These are phyloP conservation scores for Kazachstania psychrophila DNA, from an alignment of 805 yeast genomes.

Conservation along the genomic window DNA sequence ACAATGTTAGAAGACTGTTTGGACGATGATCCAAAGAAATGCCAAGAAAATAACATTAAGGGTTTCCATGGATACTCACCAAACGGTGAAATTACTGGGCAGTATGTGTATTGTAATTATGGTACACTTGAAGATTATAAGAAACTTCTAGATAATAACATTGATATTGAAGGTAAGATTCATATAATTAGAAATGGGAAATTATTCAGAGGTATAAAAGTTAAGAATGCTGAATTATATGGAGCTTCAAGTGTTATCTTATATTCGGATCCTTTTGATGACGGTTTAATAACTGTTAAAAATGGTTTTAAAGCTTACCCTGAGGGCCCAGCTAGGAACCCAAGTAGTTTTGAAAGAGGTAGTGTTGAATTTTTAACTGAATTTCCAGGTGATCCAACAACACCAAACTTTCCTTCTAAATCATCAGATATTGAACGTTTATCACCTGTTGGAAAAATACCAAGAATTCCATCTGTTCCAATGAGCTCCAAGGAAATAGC, in stretches of 20 bases:
- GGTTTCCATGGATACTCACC: conserved; percentile 60
- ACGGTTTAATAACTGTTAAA: conserved; percentile 42
- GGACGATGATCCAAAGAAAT: too few relatives aligned
- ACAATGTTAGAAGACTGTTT: conserved; percentile 42
- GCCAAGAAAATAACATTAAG: conserved; percentile 33
- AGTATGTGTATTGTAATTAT: conserved; percentile 51
- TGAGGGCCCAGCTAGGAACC: conserved; percentile 56
- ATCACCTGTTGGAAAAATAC: conserved; percentile 36
- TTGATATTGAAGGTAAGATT: conserved; percentile 45
- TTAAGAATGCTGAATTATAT: conserved; percentile 48
- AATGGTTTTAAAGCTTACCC: conserved; percentile 55
- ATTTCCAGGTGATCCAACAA: conserved; percentile 70
- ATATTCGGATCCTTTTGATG: conserved; percentile 38
- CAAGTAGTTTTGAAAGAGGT: conserved; percentile 51
- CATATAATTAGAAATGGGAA: conserved; percentile 47
- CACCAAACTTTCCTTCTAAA: conserved; percentile 61
- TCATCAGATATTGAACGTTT: conserved; percentile 30
- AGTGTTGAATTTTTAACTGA: conserved; percentile 49
- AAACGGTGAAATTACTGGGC: conserved; percentile 48
- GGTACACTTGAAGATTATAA: conserved; percentile 50
- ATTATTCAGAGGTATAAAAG: conserved; percentile 46
- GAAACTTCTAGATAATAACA: conserved; percentile 31
- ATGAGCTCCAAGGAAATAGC: conserved; percentile 36
- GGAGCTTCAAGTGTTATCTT: conserved; percentile 58
- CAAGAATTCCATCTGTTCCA: conserved; percentile 47